Conservation (phyloP, 345 rosid genomes). For the Populus simonii region DNA sequence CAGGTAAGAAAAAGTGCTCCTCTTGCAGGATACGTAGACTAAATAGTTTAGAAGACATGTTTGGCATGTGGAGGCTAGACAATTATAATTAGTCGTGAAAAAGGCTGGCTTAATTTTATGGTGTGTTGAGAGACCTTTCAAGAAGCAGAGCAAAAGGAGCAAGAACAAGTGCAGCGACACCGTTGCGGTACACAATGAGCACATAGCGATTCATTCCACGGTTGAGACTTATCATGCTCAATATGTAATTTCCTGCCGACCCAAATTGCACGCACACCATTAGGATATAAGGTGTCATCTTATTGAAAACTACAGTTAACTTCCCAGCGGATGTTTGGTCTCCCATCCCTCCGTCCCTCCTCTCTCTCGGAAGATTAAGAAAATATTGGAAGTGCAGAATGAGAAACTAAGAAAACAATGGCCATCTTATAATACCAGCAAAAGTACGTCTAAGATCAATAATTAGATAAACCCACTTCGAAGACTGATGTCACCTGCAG, state of each 20-base stretch:
- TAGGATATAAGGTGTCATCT: conserved; percentile 52
- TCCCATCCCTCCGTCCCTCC: neutral
- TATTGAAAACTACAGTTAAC: neutral
- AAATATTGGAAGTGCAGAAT: neutral
- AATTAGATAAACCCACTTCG: too few relatives aligned
- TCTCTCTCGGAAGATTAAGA: neutral
- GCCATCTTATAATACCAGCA: too few relatives aligned
- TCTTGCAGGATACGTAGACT: too few relatives aligned
- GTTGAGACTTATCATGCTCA: conserved; percentile 56
- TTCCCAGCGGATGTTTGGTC: neutral
- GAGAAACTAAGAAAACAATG: neutral
- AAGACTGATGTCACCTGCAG: too few relatives aligned
- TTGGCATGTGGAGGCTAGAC: neutral
- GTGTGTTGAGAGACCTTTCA: conserved; percentile 47
- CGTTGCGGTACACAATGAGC: conserved; percentile 68
- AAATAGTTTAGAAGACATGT: too few relatives aligned
- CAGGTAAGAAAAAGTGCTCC: too few relatives aligned
- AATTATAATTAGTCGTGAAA: neutral
- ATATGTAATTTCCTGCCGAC: conserved; percentile 59
- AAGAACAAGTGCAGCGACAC: conserved; percentile 61
- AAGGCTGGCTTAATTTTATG: neutral
- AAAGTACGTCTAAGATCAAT: too few relatives aligned
- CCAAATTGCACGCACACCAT: conserved; percentile 73
- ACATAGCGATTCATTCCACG: conserved; percentile 77
- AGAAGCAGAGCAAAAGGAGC: conserved; percentile 73